A percentile compares a stretch with the other conserved stretches of the same genome.
Evolutionary conservation across 2,329 filamentous ascomycete species (phyloP).

Genomic region (Dactylellina haptotyla): DNA sequence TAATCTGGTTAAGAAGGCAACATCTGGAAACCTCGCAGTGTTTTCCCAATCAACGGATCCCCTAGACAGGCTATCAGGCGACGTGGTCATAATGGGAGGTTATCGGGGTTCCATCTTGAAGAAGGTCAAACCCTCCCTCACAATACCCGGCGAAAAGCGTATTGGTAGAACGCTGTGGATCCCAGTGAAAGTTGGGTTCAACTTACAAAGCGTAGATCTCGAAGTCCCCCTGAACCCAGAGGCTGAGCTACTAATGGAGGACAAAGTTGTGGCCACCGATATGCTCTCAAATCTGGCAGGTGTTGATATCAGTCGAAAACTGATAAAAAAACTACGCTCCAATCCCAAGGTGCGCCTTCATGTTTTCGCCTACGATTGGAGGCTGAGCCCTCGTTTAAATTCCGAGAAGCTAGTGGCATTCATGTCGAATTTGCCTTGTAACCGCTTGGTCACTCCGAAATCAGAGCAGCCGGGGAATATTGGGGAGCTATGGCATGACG

Average conservation of each 20-base stretch:
- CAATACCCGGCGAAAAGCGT: conserved; percentile 82
- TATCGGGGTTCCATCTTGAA: conserved; percentile 90
- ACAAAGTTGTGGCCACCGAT: conserved; percentile 83
- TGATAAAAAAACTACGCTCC: conserved; percentile 80
- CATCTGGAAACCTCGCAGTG: conserved; percentile 53
- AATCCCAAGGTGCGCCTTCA: conserved; percentile 80
- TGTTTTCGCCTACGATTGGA: conserved; percentile 96
- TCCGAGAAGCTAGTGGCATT: conserved; percentile 78
- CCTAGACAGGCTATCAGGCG: conserved; percentile 78
- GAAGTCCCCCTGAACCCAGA: conserved; percentile 83
- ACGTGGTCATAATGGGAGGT: conserved; percentile 87
- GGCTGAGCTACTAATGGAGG: conserved; percentile 83
- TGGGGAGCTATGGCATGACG: conserved; percentile 40
- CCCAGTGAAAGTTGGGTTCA: conserved; percentile 89
- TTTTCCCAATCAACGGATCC: conserved; percentile 62
- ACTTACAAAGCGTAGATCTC: conserved; percentile 88
- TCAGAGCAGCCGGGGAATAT: conserved; percentile 63
- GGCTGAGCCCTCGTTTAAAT: conserved; percentile 80
- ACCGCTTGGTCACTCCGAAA: conserved; percentile 67
- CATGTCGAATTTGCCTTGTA: conserved; percentile 78
- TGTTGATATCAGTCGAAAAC: conserved; percentile 83
- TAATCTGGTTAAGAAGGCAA: conserved; percentile 22
- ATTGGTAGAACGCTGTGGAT: conserved; percentile 73
- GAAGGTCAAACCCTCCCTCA: conserved; percentile 65
- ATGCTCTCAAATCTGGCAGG: conserved; percentile 93